These are phyloP conservation scores for Aureobasidium sp. DNA, from an alignment of 2,329 filamentous ascomycete species.

Conservation along the genomic window DNA sequence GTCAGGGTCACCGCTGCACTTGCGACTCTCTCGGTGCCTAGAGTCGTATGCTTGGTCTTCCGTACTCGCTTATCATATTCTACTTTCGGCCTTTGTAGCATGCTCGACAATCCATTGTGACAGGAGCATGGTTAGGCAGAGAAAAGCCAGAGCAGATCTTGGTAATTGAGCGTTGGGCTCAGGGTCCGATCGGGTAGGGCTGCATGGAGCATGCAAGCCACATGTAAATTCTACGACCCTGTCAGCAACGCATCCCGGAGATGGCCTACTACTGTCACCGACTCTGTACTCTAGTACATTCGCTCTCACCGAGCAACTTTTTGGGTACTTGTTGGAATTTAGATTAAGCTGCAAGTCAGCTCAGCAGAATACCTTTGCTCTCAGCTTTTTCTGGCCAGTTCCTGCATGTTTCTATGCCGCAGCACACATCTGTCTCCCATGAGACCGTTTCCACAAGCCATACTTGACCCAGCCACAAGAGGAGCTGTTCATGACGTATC, in stretches of 20 bases:
- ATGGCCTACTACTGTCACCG: conserved; percentile 4
- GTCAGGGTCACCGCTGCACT: neutral
- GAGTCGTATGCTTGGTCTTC: neutral
- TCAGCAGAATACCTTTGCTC: neutral
- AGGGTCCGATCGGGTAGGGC: conserved; percentile 8
- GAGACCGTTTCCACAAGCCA: neutral
- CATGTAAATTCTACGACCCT: neutral
- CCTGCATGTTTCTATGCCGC: neutral
- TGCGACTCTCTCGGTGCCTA: neutral
- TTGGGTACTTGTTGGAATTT: neutral
- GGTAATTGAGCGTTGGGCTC: conserved; percentile 1
- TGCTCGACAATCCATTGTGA: neutral
- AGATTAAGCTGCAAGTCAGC: conserved; percentile 2
- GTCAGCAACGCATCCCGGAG: neutral
- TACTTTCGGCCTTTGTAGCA: neutral
- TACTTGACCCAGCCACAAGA: neutral
- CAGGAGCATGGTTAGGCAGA: neutral
- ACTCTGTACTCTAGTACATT: neutral
- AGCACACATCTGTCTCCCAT: neutral
- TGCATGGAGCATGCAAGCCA: conserved; percentile 7
- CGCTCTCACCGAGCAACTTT: neutral
- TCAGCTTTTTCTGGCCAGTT: neutral
- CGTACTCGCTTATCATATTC: neutral
- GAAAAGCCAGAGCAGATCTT: conserved; percentile 8
- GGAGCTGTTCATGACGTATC: neutral